Percentiles rank a stretch among this genome's conserved stretches.
These are phyloP conservation scores for Russula sp. DNA, from an alignment of 768 basidiomycete species.

Conservation along the genomic window DNA sequence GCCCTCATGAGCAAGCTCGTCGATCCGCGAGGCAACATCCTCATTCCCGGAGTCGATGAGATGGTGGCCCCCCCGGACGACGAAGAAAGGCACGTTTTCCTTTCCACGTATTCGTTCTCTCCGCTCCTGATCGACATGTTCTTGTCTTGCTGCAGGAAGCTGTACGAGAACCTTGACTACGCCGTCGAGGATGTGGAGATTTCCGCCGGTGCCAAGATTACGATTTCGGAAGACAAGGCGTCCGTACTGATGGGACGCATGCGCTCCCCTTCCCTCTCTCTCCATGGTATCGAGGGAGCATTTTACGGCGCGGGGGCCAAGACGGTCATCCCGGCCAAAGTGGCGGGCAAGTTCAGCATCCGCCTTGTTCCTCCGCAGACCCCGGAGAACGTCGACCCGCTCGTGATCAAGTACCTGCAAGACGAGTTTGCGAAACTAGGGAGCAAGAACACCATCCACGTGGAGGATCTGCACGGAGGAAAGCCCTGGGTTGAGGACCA, in stretches of 20 bases:
- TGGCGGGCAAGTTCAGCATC: slow-evolving; percentile 89
- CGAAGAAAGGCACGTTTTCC: slow-evolving; percentile 51
- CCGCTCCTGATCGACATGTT: neutral
- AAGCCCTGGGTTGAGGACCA: slow-evolving; percentile 84
- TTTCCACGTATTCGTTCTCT: neutral
- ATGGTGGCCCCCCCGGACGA: slow-evolving; percentile 68
- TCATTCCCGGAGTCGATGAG: slow-evolving; percentile 83
- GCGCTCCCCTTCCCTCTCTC: slow-evolving; percentile 79
- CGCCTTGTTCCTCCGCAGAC: slow-evolving; percentile 88
- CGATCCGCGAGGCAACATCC: slow-evolving; percentile 66
- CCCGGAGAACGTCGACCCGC: slow-evolving; percentile 61
- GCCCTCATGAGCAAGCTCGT: slow-evolving; percentile 81
- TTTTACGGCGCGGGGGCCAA: slow-evolving; percentile 77
- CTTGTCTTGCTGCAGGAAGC: slow-evolving; percentile 34
- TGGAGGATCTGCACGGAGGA: slow-evolving; percentile 73
- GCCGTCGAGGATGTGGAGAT: slow-evolving; percentile 62
- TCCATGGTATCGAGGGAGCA: slow-evolving; percentile 95
- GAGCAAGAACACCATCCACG: slow-evolving; percentile 70
- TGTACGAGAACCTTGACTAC: slow-evolving; percentile 75
- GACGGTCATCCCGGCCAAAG: slow-evolving; percentile 92
- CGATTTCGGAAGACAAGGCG: slow-evolving; percentile 71
- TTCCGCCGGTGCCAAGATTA: slow-evolving; percentile 67
- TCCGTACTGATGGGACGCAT: slow-evolving; percentile 87
- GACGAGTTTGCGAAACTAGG: slow-evolving; percentile 79
- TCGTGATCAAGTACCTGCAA: slow-evolving; percentile 63